These are phyloP conservation scores for Primulina tabacum DNA, from an alignment of 257 asterid genomes.

Conservation along the genomic window DNA sequence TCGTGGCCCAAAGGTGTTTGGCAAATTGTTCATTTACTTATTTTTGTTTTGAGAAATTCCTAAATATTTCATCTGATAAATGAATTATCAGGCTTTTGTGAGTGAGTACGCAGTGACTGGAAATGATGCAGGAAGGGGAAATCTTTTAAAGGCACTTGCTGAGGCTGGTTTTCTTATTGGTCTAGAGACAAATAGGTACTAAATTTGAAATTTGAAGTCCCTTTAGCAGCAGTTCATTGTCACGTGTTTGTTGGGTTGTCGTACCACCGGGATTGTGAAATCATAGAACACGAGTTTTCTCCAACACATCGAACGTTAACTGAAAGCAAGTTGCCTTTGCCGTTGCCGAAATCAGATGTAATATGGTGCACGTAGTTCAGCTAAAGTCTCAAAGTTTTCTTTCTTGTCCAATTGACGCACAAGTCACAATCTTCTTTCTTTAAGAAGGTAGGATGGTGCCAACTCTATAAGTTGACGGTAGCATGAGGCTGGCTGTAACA, in stretches of 20 bases:
- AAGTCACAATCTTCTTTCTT: too few species aligned
- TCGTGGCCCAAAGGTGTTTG: slow-evolving; percentile 71
- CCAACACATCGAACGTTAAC: too few species aligned
- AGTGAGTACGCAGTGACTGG: slow-evolving; percentile 90
- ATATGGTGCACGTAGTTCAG: too few species aligned
- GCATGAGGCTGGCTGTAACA: too few species aligned
- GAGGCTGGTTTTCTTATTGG: slow-evolving; percentile 89
- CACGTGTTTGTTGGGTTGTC: not conserved
- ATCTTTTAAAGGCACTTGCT: slow-evolving; percentile 72
- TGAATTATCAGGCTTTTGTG: slow-evolving; percentile 66
- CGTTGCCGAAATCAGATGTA: too few species aligned
- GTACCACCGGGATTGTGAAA: too few species aligned
- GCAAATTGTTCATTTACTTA: slow-evolving; percentile 4
- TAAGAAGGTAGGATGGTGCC: too few species aligned
- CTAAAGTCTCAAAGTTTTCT: too few species aligned
- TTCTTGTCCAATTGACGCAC: too few species aligned
- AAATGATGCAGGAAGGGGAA: slow-evolving; percentile 76
- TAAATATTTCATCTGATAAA: slow-evolving; percentile 11
- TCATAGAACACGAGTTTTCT: too few species aligned
- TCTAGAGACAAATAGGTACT: slow-evolving; percentile 78
- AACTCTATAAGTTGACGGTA: too few species aligned
- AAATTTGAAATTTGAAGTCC: not conserved
- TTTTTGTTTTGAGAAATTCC: slow-evolving; percentile 12
- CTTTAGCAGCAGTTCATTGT: not conserved
- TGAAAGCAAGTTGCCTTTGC: too few species aligned